These are phyloP conservation scores for Ceratobasidium papillatum DNA, from an alignment of 1,284 basidiomycete species.

Conservation along the genomic window DNA sequence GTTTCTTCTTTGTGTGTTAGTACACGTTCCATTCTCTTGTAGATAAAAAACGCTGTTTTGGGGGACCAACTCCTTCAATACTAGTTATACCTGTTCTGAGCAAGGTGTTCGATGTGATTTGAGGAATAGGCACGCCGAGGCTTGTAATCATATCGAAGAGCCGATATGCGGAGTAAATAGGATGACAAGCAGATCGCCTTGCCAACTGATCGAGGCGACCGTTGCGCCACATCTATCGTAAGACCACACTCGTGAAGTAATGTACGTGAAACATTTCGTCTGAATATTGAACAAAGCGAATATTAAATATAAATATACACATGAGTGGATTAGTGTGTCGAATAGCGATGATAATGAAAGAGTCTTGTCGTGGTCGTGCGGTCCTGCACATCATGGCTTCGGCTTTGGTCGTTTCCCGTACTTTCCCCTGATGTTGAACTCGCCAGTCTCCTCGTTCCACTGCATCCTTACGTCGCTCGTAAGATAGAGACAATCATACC, in stretches of 20 bases:
- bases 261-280: no score
- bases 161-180: no score
- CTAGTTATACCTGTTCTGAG: no score
- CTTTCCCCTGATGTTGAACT: constrained; percentile 32
- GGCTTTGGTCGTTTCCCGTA: not conserved
- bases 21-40: constrained; percentile 18
- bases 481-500: constrained; percentile 27
- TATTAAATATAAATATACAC: not conserved
- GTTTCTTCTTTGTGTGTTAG: constrained; percentile 4
- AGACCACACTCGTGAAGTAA: no score
- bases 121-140: no score
- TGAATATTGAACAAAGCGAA: no score
- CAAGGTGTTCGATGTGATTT: no score
- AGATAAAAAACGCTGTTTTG: not conserved
- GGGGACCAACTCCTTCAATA: not conserved
- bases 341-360: not conserved
- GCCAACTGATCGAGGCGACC: no score
- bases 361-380: not conserved
- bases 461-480: constrained; percentile 31
- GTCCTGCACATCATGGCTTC: not conserved
- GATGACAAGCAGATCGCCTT: no score
- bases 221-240: no score
- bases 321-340: no score
- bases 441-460: constrained; percentile 31
- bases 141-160: no score